Conservation (phyloP, 495 filamentous ascomycete genomes). For the Penicillium subrubescens region DNA sequence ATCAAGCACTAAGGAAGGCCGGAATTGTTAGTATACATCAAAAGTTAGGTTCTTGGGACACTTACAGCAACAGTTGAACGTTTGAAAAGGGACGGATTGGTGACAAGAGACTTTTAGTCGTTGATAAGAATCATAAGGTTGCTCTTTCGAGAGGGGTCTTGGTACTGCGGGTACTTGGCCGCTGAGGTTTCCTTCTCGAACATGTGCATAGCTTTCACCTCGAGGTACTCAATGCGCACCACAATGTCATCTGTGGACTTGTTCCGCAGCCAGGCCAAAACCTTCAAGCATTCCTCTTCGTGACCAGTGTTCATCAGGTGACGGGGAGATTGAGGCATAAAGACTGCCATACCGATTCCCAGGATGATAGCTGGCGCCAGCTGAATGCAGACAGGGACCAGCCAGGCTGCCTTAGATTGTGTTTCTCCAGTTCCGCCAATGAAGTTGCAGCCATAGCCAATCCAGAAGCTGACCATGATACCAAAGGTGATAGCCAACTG, state of each 20-base stretch:
- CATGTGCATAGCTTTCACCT: constrained; percentile 8
- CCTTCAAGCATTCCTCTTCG: constrained; percentile 60
- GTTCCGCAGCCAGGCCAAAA: constrained; percentile 4
- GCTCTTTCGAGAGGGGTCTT: constrained; percentile 3
- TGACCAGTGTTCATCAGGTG: constrained; percentile 71
- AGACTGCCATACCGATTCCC: constrained; percentile 51
- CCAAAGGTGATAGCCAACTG: constrained; percentile 68
- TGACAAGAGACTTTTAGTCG: constrained; percentile 7
- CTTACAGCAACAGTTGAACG: constrained; percentile 7
- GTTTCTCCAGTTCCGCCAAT: constrained; percentile 45
- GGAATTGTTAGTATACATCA: not conserved
- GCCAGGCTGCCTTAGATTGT: constrained; percentile 49
- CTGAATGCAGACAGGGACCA: constrained; percentile 48
- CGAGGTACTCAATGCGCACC: constrained; percentile 9
- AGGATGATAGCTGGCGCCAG: constrained; percentile 45
- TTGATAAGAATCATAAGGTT: constrained; percentile 6
- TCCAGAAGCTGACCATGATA: constrained; percentile 66
- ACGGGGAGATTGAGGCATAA: constrained; percentile 82
- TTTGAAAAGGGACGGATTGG: constrained; percentile 14
- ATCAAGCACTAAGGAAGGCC: constrained; percentile 3
- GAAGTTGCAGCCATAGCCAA: constrained; percentile 48
- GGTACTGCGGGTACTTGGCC: constrained; percentile 7
- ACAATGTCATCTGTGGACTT: not conserved
- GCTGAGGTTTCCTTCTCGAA: constrained; percentile 10
- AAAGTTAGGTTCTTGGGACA: not conserved